Evolutionary conservation across 805 yeast genomes (phyloP).

Genomic region (Saccharomycodes ludwigii): DNA sequence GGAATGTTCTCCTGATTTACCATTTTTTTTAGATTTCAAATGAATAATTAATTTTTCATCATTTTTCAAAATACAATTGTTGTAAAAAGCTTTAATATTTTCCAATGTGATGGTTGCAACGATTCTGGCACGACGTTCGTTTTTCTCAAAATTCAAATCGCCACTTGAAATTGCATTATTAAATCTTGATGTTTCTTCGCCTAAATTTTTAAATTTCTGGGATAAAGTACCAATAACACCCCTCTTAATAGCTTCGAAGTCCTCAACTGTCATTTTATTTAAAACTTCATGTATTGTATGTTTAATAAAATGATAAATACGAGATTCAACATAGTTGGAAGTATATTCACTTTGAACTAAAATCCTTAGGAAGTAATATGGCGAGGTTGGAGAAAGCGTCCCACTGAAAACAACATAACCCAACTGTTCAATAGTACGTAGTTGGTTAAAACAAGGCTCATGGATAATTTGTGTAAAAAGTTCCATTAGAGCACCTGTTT

Average conservation of each 20-base stretch:
- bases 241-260: slow-evolving; percentile 54
- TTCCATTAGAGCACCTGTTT: slow-evolving; percentile 40
- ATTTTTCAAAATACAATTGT: slow-evolving; percentile 27
- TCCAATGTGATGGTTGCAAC: slow-evolving; percentile 41
- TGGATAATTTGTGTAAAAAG: slow-evolving; percentile 59
- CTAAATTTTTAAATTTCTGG: slow-evolving; percentile 64
- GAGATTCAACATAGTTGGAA: slow-evolving; percentile 57
- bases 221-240: slow-evolving; percentile 55
- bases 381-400: slow-evolving; percentile 22
- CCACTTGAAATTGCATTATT: slow-evolving; percentile 64
- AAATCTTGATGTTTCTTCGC: slow-evolving; percentile 59
- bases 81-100: slow-evolving; percentile 47
- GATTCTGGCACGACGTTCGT: slow-evolving; percentile 42
- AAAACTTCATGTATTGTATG: slow-evolving; percentile 32
- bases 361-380: slow-evolving; percentile 48
- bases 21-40: slow-evolving; percentile 35
- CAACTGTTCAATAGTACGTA: slow-evolving; percentile 87
- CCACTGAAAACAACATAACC: slow-evolving; percentile 91
- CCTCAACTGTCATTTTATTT: slow-evolving; percentile 43
- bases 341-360: slow-evolving; percentile 77
- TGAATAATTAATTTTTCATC: slow-evolving; percentile 43
- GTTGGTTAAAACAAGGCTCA: slow-evolving; percentile 82
- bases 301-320: slow-evolving; percentile 59
- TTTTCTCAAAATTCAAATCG: slow-evolving; percentile 58
- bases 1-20: slow-evolving; percentile 14